Evolutionary conservation across 805 yeast species (phyloP).

Genomic region (Dipodascus albidus): DNA sequence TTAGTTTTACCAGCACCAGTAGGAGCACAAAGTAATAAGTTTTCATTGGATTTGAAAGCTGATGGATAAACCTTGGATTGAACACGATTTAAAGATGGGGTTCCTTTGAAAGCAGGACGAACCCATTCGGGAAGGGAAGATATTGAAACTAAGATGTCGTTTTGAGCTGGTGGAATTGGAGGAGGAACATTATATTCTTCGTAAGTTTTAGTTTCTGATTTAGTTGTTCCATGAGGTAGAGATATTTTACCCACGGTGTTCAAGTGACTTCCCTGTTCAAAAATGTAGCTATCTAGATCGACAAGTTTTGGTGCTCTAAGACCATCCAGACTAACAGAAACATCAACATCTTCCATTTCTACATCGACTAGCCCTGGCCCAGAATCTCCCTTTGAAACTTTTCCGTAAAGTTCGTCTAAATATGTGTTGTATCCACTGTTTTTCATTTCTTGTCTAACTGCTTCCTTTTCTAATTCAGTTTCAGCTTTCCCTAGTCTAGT

Average conservation of each 20-base stretch:
- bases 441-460: constrained; percentile 34
- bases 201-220: constrained; percentile 57
- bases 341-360: constrained; percentile 8
- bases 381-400: constrained; percentile 10
- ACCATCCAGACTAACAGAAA: background rate
- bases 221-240: constrained; percentile 77
- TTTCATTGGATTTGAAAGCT: constrained; percentile 64
- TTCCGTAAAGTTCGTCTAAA: constrained; percentile 31
- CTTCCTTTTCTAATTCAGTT: constrained; percentile 27
- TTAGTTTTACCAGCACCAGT: constrained; percentile 99
- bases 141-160: constrained; percentile 42
- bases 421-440: constrained; percentile 31
- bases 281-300: constrained; percentile 51
- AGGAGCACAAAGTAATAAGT: constrained; percentile 85
- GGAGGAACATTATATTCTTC: constrained; percentile 93
- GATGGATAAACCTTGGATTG: constrained; percentile 73
- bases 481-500: constrained; percentile 32
- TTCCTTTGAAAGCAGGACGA: constrained; percentile 55
- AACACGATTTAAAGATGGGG: constrained; percentile 63
- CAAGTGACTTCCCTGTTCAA: constrained; percentile 64
- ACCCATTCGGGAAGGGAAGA: constrained; percentile 74
- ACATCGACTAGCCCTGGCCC: constrained; percentile 22
- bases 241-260: constrained; percentile 55
- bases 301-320: constrained; percentile 33
- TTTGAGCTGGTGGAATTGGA: constrained; percentile 34